A percentile compares a stretch with the other conserved stretches of the same genome.
Conservation (phyloP, 139 green algal genomes). For the Chlamydomonas sphaeroides region DNA sequence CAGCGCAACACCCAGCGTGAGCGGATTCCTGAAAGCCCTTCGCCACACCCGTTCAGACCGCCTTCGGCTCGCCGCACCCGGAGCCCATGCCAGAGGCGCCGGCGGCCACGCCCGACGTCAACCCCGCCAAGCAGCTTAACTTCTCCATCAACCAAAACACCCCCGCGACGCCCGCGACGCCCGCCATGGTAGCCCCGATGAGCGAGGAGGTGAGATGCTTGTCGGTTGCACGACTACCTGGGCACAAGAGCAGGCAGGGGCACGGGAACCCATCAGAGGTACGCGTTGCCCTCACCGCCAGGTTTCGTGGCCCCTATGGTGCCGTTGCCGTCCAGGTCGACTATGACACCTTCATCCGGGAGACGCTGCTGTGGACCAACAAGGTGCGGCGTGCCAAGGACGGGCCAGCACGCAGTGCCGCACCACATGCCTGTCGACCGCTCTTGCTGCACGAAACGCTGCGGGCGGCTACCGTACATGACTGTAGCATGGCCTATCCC, state of each 20-base stretch:
- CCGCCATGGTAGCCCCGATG: not conserved
- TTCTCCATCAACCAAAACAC: not conserved
- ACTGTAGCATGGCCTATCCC: no score
- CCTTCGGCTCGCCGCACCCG: constrained; percentile 18
- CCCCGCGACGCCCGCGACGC: not conserved
- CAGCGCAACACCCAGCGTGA: no score
- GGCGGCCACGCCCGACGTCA: not conserved
- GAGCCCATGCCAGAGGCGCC: not conserved
- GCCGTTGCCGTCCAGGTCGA: not conserved
- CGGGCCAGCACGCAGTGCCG: no score
- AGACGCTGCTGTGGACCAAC: constrained; percentile 37
- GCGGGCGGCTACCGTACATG: no score
- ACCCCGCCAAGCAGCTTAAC: constrained; percentile 19
- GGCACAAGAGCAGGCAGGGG: no score
- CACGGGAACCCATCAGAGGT: no score
- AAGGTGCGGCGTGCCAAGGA: not conserved
- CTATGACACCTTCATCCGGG: constrained; percentile 31
- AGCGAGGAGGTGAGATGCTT: not conserved
- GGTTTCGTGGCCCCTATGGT: no score
- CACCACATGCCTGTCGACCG: not conserved
- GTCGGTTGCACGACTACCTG: no score
- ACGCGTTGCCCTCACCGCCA: no score
- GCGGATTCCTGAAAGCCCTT: no score
- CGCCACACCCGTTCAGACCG: constrained; percentile 11
- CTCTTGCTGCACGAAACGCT: no score